Conservation (phyloP, 2,329 filamentous ascomycete genomes). For the Colletotrichum chlorophyti region DNA sequence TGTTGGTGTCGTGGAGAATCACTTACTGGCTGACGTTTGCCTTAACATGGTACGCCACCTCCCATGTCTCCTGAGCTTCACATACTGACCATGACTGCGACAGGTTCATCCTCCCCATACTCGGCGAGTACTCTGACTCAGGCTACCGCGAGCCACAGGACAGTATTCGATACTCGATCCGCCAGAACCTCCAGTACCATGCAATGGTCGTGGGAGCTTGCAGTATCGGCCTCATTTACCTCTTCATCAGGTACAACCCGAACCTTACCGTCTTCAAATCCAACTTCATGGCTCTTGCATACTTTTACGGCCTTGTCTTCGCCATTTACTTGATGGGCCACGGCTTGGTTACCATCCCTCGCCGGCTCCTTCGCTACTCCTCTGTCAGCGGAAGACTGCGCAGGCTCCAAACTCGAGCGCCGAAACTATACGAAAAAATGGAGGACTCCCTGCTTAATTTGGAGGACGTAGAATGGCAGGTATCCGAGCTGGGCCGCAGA, state of each 20-base stretch:
- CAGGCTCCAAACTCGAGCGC: constrained; percentile 79
- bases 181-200: constrained; percentile 89
- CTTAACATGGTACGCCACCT: constrained; percentile 89
- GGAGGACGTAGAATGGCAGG: constrained; percentile 82
- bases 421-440: constrained; percentile 84
- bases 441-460: constrained; percentile 82
- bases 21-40: constrained; percentile 97
- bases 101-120: constrained; percentile 88
- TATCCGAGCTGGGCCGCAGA: constrained; percentile 78
- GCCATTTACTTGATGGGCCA: constrained; percentile 99
- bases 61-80: neutral
- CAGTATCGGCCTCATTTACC: constrained; percentile 78
- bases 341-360: constrained; percentile 88
- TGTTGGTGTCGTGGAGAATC: constrained; percentile 92
- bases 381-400: constrained; percentile 77
- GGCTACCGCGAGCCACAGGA: constrained; percentile 88
- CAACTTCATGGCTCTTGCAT: constrained; percentile 90
- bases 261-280: constrained; percentile 77
- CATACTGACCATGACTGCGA: constrained; percentile 4
- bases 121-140: constrained; percentile 94
- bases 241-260: constrained; percentile 80
- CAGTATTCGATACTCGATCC: constrained; percentile 83
- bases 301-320: constrained; percentile 89
- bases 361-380: constrained; percentile 79
- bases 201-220: constrained; percentile 77